Evolutionary conservation across 2,329 filamentous ascomycete species (phyloP), one percentile per base, ranked within the genome.

Genomic region (Thelonectria blattea): DNA sequence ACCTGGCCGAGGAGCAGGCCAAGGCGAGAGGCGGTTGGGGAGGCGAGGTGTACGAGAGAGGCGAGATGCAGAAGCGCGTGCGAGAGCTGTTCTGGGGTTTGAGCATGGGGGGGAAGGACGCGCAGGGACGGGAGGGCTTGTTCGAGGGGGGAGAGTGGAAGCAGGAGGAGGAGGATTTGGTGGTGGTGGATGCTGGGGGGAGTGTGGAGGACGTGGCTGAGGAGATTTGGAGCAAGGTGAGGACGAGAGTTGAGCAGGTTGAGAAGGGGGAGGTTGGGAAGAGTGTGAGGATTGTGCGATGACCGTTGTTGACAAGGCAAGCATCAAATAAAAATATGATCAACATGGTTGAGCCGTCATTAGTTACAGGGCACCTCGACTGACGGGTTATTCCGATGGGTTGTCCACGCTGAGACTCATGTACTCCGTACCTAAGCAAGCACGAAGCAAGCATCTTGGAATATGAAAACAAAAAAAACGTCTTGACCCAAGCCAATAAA

Each of bases 21-120:
- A 85, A 85, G 30, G 83, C 83, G 68, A 83, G 95, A 17, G 93
- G 92, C n/a, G 94, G 92, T 0, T 99, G 89, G 81, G 95, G 95
- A 1, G 85, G 83, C 17, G 95, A 99, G 81, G 83, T 91, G 64
- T 99, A 98, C 72, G 95, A 99, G 79, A 90, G 87, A 73, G 85
- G 84, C 61, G 87, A 88, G 71, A 91, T 97, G 86, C 95, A 99
- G 79, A 81, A 83, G 61, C 84, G 87, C 10, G 95, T 98, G 14
- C 80, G 91, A 18, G 84, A 88, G 63, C 74, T 96, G 51, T 97
- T 96, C 74, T 83, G 82, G 78, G 81, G 78, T 0, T 69, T 88
- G 60, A 80, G 79, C 63, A 76, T 79, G 76, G 81, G 81, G 1
- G 76, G 79, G 20, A 74, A 80, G 30, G 76, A 77, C 10, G 71